Percentiles rank a stretch among this genome's conserved stretches.
Conservation (phyloP, 2,329 filamentous ascomycete genomes). For the Pyrenophora teres region DNA sequence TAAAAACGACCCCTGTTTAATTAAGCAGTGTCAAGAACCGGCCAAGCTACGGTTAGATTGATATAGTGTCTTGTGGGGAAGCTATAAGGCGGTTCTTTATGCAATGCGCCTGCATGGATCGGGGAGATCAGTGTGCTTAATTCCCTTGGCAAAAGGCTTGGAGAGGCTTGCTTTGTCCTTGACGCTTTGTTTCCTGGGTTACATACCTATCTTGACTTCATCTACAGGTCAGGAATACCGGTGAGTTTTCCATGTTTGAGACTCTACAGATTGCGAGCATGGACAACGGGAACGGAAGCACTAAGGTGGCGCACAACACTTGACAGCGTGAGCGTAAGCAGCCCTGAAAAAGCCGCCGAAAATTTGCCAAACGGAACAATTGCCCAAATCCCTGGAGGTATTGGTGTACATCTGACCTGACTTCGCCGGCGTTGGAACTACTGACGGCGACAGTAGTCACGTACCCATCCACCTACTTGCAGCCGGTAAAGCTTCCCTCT, state of each 20-base stretch:
- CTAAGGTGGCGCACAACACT: too few relatives aligned
- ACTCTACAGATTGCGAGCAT: not conserved
- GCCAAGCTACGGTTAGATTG: slow-evolving; percentile 6
- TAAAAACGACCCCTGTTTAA: slow-evolving; percentile 5
- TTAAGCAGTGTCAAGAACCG: slow-evolving; percentile 5
- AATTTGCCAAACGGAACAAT: too few relatives aligned
- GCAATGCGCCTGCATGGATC: slow-evolving; percentile 2
- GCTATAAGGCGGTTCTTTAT: not conserved
- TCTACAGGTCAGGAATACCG: not conserved
- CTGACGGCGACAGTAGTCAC: too few relatives aligned
- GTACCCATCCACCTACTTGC: too few relatives aligned
- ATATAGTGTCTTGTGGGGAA: slow-evolving; percentile 11
- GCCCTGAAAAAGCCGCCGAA: too few relatives aligned
- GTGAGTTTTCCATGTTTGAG: not conserved
- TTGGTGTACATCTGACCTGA: too few relatives aligned
- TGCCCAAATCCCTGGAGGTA: too few relatives aligned
- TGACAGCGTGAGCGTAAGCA: too few relatives aligned
- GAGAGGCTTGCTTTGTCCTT: slow-evolving; percentile 4
- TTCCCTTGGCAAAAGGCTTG: slow-evolving; percentile 16
- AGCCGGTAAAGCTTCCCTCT: too few relatives aligned
- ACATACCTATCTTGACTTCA: not conserved
- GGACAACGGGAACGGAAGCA: not conserved
- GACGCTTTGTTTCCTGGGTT: slow-evolving; percentile 1
- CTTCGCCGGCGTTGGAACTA: too few relatives aligned
- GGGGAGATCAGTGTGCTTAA: slow-evolving; percentile 6